Evolutionary conservation across 345 rosid species (phyloP).

Genomic region (Cardamine resedifolia): DNA sequence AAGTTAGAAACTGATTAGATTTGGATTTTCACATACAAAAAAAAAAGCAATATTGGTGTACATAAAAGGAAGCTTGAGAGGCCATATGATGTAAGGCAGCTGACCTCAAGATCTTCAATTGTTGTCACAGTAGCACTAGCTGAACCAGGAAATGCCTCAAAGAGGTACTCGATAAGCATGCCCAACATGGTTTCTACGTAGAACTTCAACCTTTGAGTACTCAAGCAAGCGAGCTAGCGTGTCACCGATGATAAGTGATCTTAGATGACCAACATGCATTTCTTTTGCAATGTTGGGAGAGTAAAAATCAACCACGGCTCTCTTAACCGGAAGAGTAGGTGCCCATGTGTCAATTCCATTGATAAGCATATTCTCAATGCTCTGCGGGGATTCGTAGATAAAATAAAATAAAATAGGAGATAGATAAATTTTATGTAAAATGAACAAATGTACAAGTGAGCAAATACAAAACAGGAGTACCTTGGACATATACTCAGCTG

Average conservation of each 20-base stretch:
- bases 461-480: no score
- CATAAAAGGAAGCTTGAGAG: background rate
- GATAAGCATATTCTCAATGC: slow-evolving; percentile 66
- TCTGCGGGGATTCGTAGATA: slow-evolving; percentile 48
- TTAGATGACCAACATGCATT: slow-evolving; percentile 91
- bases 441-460: no score
- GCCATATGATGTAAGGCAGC: slow-evolving; percentile 8
- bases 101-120: slow-evolving; percentile 87
- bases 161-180: slow-evolving; percentile 82
- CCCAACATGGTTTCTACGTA: slow-evolving; percentile 96
- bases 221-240: slow-evolving; percentile 90
- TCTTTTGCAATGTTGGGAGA: slow-evolving; percentile 92
- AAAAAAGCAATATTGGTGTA: no score
- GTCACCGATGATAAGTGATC: slow-evolving; percentile 91
- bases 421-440: no score
- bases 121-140: slow-evolving; percentile 59
- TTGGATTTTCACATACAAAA: background rate
- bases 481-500: no score
- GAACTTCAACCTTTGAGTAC: slow-evolving; percentile 77
- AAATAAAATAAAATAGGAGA: no score
- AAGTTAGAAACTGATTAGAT: slow-evolving; percentile 25
- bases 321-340: slow-evolving; percentile 52
- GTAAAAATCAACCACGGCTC: slow-evolving; percentile 85
- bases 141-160: slow-evolving; percentile 58
- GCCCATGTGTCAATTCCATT: slow-evolving; percentile 78